A percentile compares a stretch with the other conserved stretches of the same genome.
These are phyloP conservation scores for Scortechinia acanthostroma DNA, from an alignment of 2,329 filamentous ascomycete species.

Conservation along the genomic window DNA sequence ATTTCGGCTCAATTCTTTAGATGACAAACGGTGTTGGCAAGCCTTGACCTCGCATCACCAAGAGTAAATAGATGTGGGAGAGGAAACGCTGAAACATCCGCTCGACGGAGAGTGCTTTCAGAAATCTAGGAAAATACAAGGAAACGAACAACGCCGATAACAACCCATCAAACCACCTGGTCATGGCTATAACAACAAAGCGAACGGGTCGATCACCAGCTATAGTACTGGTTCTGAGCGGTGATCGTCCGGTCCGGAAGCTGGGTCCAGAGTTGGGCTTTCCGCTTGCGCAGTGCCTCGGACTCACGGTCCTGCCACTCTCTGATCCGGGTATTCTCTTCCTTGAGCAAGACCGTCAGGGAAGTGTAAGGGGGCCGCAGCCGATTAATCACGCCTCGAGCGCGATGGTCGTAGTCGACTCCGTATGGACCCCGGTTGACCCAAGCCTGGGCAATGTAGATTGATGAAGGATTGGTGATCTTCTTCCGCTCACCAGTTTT, in stretches of 20 bases:
- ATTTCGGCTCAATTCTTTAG: too few relatives aligned
- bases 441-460: constrained; percentile 92
- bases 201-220: constrained; percentile 58
- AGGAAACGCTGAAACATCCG: too few relatives aligned
- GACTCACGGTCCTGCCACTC: constrained; percentile 71
- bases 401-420: constrained; percentile 61
- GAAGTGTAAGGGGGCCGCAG: constrained; percentile 6
- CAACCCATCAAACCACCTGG: too few relatives aligned
- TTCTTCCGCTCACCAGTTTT: constrained; percentile 70
- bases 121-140: too few relatives aligned
- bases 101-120: too few relatives aligned
- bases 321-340: constrained; percentile 82
- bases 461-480: constrained; percentile 67
- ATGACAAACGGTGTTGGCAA: too few relatives aligned
- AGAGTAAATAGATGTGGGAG: too few relatives aligned
- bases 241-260: constrained; percentile 79
- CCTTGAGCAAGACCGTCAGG: constrained; percentile 78
- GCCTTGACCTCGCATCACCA: too few relatives aligned
- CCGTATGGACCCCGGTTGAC: constrained; percentile 67
- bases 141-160: too few relatives aligned
- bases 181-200: too few relatives aligned
- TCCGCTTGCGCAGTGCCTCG: constrained; percentile 47
- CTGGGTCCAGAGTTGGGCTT: constrained; percentile 77
- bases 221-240: constrained; percentile 81
- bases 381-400: constrained; percentile 53